Conservation (phyloP, 805 yeast species). For the Saccharomyces mikatae region DNA sequence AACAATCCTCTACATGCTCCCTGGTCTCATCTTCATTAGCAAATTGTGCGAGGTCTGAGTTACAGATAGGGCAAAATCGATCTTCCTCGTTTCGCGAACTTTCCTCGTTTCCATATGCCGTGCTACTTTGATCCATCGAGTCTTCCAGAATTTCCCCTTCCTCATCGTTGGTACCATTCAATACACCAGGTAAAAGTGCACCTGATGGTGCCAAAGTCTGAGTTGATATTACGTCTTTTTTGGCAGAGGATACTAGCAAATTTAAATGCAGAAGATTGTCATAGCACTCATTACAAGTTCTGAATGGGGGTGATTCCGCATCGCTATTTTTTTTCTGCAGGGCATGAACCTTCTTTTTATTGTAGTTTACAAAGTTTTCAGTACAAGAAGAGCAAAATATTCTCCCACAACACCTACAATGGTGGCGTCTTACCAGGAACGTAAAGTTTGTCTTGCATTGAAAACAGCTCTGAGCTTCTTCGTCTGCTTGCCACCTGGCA, state of each 20-base stretch:
- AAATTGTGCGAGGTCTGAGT: constrained; percentile 12
- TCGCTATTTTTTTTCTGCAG: constrained; percentile 15
- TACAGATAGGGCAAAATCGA: constrained; percentile 37
- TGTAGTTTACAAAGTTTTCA: constrained; percentile 22
- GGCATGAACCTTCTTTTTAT: constrained; percentile 20
- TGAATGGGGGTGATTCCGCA: constrained; percentile 41
- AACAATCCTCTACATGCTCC: constrained; percentile 63
- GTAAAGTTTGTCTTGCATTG: constrained; percentile 40
- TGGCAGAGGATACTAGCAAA: constrained; percentile 10
- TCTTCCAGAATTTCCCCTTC: constrained; percentile 3
- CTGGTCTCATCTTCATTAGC: constrained; percentile 36
- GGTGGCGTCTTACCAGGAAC: constrained; percentile 53
- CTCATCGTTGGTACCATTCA: constrained; percentile 1
- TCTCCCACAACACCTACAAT: constrained; percentile 63
- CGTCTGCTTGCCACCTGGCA: constrained; percentile 30
- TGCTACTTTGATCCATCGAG: not conserved
- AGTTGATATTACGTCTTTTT: not conserved
- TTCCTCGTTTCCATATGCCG: not conserved
- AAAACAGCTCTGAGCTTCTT: constrained; percentile 33
- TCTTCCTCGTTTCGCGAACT: constrained; percentile 8
- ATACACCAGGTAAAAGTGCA: not conserved
- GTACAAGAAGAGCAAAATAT: constrained; percentile 44
- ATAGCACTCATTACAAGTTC: constrained; percentile 53
- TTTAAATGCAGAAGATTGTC: constrained; percentile 35
- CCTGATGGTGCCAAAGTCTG: not conserved